Base-by-base conservation (phyloP, 208 protist species). In the Herpetomonas muscarum region DNA sequence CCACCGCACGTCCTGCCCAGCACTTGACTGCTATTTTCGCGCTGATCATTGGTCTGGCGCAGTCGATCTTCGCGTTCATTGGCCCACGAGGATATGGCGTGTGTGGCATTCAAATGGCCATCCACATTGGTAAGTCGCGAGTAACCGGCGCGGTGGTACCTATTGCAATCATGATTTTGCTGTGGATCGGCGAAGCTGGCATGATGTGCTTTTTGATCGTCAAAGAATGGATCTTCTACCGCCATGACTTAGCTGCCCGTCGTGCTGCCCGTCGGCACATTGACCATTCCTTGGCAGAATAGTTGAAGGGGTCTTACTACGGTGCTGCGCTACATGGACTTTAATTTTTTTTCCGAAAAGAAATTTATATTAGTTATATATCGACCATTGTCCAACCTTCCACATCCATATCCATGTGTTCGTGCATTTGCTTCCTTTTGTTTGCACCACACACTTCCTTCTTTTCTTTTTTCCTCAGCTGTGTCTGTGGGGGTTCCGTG, bases 171-270 rank as follows among this genome's bases (percentile, higher is more conserved):
- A 70, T 91, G 54, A 59, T 80, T 32, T 52, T 55, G 30, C 52
- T 91, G 12, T 91, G 84, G 80, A 46, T 34, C 5, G 34, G 47
- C 9, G 64, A 91, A 54, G 69, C 62, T 28, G 37, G 58, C 26
- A 77, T 85, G 30, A 68, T 73, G 12, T 60, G 50, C 30, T 91
- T 67, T 46, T 70, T 80, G 58, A 52, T 87, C 24, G 19, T 64
- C 28, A 70, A 64, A 49, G 52, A 69, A n/a, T 91, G 79, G 50
- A 75, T 74, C 10, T 85, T 67, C 53, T 91, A 91, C 44, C 79
- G 84, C 31, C 53, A 62, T 17, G 84, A 91, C 63, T 61, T 91
- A 28, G 71, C 61, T 10, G 73, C 70, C 10, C 76, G 80, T 22
- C 70, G 73, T n/a, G 61, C 64, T n/a, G n/a, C n/a, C n/a, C n/a